Evolutionary conservation across 108 stramenopile genomes (phyloP), one percentile per base, ranked within the genome.

Genomic region (Epipyxis sp.): DNA sequence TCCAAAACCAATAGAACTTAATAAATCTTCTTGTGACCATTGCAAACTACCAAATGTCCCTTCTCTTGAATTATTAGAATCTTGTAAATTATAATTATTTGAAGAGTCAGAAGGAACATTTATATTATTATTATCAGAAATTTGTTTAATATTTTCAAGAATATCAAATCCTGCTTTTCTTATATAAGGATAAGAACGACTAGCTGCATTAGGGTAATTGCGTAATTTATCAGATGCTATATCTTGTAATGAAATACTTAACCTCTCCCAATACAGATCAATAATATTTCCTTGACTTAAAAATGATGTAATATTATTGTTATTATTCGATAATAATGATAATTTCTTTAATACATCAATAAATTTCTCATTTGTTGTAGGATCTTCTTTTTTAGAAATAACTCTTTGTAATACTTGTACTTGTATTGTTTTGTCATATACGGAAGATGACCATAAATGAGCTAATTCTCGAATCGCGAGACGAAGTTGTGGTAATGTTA

Each of bases 401-500:
- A 74, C 71, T n/a, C 71, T 13, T 57, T 74, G 71, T 6, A 74
- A 42, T 27, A 74, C 35, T 13, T 30, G 71, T 3, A 74, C 43
- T 42, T 74, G 44, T 13, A 32, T 57, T 42, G 71, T 42, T 10
- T 37, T 37, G 10, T 74, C 71, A 32, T 34, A 57, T 27, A 74
- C 27, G 25, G 34, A 13, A 13, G 71, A 30, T 10, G 71, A 46
- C 71, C 71, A 74, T 13, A 3, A 10, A 37, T 74, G 71, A 35
- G 46, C 42, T 27, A 74, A 42, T 74, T 74, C 71, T 46, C 71
- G 71, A 39, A 74, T 74, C 20, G 71, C 71, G 6, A 74, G 3
- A 6, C 71, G 6, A 27, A 74, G 34, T 25, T 74, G 71, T 57
- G 34, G 6, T 6, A 57, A 6, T 13, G 10, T 74, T 6, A 65